Base-by-base conservation (phyloP, 2,329 filamentous ascomycete species). In the Talaromyces sp. region DNA sequence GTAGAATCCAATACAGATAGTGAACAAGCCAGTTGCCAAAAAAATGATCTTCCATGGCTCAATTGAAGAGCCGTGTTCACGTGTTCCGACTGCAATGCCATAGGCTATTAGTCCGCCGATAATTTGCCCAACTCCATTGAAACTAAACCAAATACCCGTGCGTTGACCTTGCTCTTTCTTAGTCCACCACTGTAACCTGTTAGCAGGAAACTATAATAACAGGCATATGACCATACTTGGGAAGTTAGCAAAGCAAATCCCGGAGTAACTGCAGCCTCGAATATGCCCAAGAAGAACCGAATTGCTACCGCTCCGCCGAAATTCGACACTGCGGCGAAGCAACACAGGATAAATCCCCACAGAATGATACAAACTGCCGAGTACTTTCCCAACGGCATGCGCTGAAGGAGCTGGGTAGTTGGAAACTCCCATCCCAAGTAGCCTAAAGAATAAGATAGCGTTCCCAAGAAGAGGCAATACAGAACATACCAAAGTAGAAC, bases 261-360 rank as follows among this genome's bases (percentile, higher is more conserved):
- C 0, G 88, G 88, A 0, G 86, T 88, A 1, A 90, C 86, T 0
- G 87, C 85, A 0, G 86, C 80, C 70, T 91, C 88, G 60, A 88
- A 88, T 0, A 88, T 78, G 30, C 88, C 88, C 0, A 90, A 79
- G 66, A 90, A 84, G 70, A 90, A 87, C 0, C 88, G 83, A 36
- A 90, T 82, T 0, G 84, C 85, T 25, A 89, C 81, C 0, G 86
- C 84, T 1, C 86, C 84, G 0, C 79, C 75, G 67, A 85, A 90
- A 69, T 84, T 84, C 33, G 80, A 77, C 0, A 85, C 84, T 0
- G 82, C 86, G 0, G 87, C 86, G 68, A 89, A 87, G 69, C 85
- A 87, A 59, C 81, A 78, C 1, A 90, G 76, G 1, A 85, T 80
- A 0, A 79, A 52, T 1, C 87, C 87, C 87, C 87, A 89, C 66